phyloP scores from a whole-genome alignment of 129 eudicot genomes.

The Solidago caesia region DNA sequence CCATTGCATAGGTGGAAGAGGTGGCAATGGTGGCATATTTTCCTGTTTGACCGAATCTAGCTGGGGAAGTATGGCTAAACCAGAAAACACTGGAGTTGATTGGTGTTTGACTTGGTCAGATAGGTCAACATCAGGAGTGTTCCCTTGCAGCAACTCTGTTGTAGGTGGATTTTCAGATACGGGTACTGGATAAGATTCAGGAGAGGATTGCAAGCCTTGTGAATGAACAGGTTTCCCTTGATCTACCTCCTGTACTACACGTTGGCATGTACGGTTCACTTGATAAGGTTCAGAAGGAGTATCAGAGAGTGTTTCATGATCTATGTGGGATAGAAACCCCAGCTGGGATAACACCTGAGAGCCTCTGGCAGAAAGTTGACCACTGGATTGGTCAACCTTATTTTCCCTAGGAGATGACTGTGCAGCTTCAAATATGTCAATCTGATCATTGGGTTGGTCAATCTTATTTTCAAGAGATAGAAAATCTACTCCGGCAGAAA shows the following conservation, averaged over 20 bases:
- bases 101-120: slow-evolving; percentile 28
- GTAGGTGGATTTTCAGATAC: slow-evolving; percentile 3
- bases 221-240: background rate
- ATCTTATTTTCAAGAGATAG: background rate
- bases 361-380: background rate
- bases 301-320: background rate
- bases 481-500: background rate
- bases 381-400: slow-evolving; percentile 6
- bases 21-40: slow-evolving; percentile 7
- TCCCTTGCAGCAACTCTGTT: background rate
- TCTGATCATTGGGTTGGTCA: background rate
- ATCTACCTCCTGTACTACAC: background rate
- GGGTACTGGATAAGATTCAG: background rate
- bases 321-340: background rate
- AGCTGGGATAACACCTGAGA: background rate
- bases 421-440: background rate
- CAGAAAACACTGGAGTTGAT: slow-evolving; percentile 35
- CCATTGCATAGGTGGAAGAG: slow-evolving; percentile 50
- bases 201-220: slow-evolving; percentile 6
- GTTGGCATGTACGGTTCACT: slow-evolving; percentile 2
- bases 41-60: background rate
- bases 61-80: slow-evolving; percentile 21
- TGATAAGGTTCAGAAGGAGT: background rate
- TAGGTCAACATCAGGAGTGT: background rate
- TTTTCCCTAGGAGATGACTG: background rate